Base-by-base conservation (phyloP, 2,329 filamentous ascomycete genomes). In the Fusarium citri region DNA sequence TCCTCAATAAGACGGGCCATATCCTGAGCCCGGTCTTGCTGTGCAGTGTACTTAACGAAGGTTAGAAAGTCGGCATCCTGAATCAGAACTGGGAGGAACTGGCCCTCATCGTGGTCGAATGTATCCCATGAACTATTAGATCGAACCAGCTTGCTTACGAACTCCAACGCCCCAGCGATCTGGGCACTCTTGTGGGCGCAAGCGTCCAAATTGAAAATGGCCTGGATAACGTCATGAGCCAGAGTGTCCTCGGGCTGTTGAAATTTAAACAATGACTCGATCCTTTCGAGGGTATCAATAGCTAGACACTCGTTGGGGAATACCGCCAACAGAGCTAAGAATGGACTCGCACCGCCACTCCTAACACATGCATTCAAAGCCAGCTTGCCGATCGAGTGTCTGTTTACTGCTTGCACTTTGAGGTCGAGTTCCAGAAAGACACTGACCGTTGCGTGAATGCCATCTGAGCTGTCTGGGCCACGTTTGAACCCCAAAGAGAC, bases 131-230 rank as follows among this genome's bases (percentile, higher is more conserved):
- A 42, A 6, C 20, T 4, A 22, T 15, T 4, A 4, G 40, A 42
- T 1, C 40, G n/a, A 22, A 42, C 40, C n/a, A 42, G 2, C 7
- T 42, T 11, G 3, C 20, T 20, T 3, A 42, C 40, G 1, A 42
- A 22, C 0, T 15, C 3, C 6, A 22, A 4, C 5, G 40, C 40
- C 5, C 7, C 16, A 22, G n/a, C 0, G 0, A 42, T 6, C 7
- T 6, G 20, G 6, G n/a, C 5, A 3, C 8, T 42, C n/a, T 42
- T 22, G 6, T n/a, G 2, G 20, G 14, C 12, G 5, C 7, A 9
- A 8, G 40, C n/a, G 4, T 42, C 40, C 12, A 42, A 10, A 6
- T 22, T 42, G 40, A 42, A 42, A 20, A 42, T 42, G 3, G n/a
- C 40, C 40, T 42, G 40, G 22, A 42, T 9, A 6, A 42, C 8